These are phyloP conservation scores for Apiospora sp. DNA, from an alignment of 2,329 filamentous ascomycete species.

Conservation along the genomic window DNA sequence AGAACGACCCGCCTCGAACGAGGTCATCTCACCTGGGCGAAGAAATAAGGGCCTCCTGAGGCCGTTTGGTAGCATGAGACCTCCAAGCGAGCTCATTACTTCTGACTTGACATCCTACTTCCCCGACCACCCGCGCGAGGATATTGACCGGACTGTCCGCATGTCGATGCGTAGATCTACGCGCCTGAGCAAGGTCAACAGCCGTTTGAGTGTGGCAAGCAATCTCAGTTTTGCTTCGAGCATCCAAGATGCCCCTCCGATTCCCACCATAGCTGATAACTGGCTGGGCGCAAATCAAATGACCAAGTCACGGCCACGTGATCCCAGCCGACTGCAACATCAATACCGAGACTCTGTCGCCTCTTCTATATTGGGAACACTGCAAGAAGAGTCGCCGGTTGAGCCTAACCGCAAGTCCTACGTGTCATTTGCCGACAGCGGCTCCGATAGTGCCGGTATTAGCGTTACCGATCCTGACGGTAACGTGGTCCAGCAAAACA, in stretches of 20 bases:
- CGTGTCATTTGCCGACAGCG: constrained; percentile 83
- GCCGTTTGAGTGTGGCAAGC: constrained; percentile 91
- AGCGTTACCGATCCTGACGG: constrained; percentile 80
- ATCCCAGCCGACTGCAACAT: constrained; percentile 58
- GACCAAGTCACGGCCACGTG: constrained; percentile 56
- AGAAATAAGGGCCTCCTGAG: constrained; percentile 65
- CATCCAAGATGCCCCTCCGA: constrained; percentile 89
- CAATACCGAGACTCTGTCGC: constrained; percentile 86
- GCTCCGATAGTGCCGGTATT: constrained; percentile 73
- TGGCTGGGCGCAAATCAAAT: constrained; percentile 76
- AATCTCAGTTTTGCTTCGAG: constrained; percentile 93
- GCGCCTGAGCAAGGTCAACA: constrained; percentile 90
- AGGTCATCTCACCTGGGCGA: constrained; percentile 46
- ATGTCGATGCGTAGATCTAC: constrained; percentile 91
- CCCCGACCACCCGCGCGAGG: constrained; percentile 90
- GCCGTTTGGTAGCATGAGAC: constrained; percentile 89
- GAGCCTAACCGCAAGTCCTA: constrained; percentile 95
- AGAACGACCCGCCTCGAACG: constrained; percentile 61
- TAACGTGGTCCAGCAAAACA: constrained; percentile 73
- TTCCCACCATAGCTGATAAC: constrained; percentile 92
- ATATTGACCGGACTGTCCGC: constrained; percentile 94
- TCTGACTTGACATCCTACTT: constrained; percentile 97
- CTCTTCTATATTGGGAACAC: constrained; percentile 86
- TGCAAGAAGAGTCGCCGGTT: constrained; percentile 87
- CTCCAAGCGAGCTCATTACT: constrained; percentile 96